Percentiles rank a stretch among this genome's conserved stretches.
Conservation (phyloP, 257 asterid species). For the Jacaranda copaia region DNA sequence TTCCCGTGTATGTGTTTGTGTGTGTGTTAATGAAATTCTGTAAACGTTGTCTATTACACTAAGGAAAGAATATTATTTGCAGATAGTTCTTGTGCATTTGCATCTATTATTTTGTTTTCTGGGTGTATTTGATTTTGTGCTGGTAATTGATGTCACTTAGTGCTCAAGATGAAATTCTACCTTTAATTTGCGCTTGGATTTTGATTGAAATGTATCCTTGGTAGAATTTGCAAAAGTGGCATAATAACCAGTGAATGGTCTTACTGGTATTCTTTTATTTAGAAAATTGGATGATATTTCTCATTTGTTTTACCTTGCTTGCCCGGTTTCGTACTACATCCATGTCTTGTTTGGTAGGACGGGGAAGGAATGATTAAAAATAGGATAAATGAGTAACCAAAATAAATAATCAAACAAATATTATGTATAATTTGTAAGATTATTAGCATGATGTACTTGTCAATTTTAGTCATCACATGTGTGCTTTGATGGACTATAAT, state of each 20-base stretch:
- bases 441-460: too few relatives aligned
- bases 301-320: neutral
- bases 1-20: neutral
- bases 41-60: conserved; percentile 10
- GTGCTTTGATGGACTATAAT: too few relatives aligned
- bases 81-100: neutral
- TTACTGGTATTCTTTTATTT: neutral
- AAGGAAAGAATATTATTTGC: neutral
- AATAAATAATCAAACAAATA: too few relatives aligned
- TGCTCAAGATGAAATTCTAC: neutral
- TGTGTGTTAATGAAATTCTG: neutral
- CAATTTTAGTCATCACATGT: too few relatives aligned
- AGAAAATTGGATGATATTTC: neutral
- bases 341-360: too few relatives aligned
- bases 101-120: neutral
- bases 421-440: too few relatives aligned
- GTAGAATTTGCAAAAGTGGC: neutral
- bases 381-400: too few relatives aligned
- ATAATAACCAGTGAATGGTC: neutral
- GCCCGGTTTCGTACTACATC: neutral
- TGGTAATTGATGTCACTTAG: neutral
- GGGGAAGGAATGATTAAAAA: too few relatives aligned
- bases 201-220: neutral
- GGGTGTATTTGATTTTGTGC: conserved; percentile 28
- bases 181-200: neutral